phyloP scores from a whole-genome alignment of 2,329 filamentous ascomycete species.

The Penicillium sp. region DNA sequence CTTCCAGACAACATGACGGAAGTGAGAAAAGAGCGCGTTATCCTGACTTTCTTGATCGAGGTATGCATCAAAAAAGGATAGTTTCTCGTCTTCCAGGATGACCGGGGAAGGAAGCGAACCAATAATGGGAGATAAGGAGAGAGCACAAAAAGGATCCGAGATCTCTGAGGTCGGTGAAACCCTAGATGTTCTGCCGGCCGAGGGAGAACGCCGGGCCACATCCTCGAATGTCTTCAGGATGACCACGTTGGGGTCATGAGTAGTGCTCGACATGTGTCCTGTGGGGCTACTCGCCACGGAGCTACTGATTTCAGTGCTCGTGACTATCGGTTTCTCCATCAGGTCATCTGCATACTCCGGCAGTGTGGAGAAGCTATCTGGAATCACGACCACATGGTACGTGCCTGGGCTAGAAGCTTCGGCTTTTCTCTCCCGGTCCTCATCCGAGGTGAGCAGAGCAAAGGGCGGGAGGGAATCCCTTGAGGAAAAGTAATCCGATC shows the following conservation, averaged over 20 bases:
- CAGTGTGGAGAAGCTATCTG: constrained; percentile 53
- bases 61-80: constrained; percentile 17
- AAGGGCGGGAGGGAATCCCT: constrained; percentile 57
- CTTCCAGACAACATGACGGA: constrained; percentile 43
- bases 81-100: constrained; percentile 21
- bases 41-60: constrained; percentile 31
- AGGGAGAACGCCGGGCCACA: constrained; percentile 32
- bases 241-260: constrained; percentile 50
- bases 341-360: constrained; percentile 51
- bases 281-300: constrained; percentile 30
- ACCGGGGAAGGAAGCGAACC: constrained; percentile 24
- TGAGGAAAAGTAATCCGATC: constrained; percentile 29
- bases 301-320: constrained; percentile 20
- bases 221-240: constrained; percentile 55
- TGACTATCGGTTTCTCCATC: constrained; percentile 26
- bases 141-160: constrained; percentile 25
- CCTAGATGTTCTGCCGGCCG: constrained; percentile 30
- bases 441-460: constrained; percentile 53
- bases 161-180: constrained; percentile 38
- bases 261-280: constrained; percentile 21
- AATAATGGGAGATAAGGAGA: constrained; percentile 28
- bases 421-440: constrained; percentile 60
- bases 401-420: constrained; percentile 53
- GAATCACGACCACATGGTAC: constrained; percentile 57
- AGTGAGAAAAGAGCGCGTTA: constrained; percentile 38